phyloP scores from a whole-genome alignment of 805 yeast species.

The Ogataea polymorpha region DNA sequence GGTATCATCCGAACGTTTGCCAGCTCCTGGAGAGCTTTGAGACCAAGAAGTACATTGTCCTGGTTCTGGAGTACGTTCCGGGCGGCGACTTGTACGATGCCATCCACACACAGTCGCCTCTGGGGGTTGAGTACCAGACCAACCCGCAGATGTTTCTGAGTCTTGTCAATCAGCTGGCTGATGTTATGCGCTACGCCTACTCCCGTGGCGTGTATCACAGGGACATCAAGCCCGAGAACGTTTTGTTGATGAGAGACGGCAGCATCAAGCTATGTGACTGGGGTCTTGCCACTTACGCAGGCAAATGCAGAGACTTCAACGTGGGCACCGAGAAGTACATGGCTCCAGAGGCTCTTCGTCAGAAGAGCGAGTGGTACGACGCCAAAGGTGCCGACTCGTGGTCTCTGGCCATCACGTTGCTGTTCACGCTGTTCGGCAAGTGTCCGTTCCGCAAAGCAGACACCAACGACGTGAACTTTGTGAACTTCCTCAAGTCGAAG shows the following conservation, averaged over 20 bases:
- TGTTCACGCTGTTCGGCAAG: constrained; percentile 49
- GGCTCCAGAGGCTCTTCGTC: constrained; percentile 47
- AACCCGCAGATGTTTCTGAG: constrained; percentile 23
- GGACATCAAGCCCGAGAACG: constrained; percentile 73
- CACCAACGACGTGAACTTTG: constrained; percentile 41
- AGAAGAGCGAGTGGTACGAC: constrained; percentile 33
- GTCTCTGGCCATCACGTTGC: constrained; percentile 51
- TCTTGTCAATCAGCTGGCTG: constrained; percentile 46
- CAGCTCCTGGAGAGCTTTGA: constrained; percentile 56
- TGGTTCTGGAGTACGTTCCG: constrained; percentile 65
- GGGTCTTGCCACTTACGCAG: constrained; percentile 56
- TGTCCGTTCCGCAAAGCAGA: constrained; percentile 47
- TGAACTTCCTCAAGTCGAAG: constrained; percentile 39
- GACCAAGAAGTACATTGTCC: constrained; percentile 45
- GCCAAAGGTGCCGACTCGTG: constrained; percentile 49
- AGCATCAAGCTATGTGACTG: constrained; percentile 66
- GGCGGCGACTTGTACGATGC: constrained; percentile 68
- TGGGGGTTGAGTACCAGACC: constrained; percentile 27
- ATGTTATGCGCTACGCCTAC: constrained; percentile 56
- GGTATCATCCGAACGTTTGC: constrained; percentile 54
- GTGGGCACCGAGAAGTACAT: constrained; percentile 61
- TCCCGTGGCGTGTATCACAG: constrained; percentile 60
- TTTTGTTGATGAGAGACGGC: constrained; percentile 49
- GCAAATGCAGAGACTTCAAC: constrained; percentile 33
- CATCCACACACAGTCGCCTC: constrained; percentile 32